Conservation (phyloP, 148 eudicot genomes). For the Silene latifolia region DNA sequence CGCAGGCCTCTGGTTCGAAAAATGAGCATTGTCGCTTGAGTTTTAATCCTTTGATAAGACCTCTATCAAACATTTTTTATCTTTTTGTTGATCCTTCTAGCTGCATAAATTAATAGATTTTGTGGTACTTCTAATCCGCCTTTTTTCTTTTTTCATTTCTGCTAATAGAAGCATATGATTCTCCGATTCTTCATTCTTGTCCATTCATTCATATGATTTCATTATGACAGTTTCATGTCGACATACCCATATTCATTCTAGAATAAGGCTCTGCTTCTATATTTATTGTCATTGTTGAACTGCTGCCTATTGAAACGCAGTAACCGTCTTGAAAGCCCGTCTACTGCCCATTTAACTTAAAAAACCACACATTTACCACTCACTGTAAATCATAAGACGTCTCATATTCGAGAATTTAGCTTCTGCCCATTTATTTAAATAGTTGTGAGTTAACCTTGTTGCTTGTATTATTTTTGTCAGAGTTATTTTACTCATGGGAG, state of each 20-base stretch:
- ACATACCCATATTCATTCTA: neutral
- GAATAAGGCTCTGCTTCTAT: neutral
- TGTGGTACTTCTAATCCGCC: neutral
- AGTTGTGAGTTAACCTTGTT: too few species aligned
- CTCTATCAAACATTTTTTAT: neutral
- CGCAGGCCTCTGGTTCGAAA: neutral
- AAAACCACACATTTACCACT: too few species aligned
- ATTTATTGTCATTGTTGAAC: neutral
- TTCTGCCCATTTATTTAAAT: too few species aligned
- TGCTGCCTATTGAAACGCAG: neutral
- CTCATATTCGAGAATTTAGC: too few species aligned
- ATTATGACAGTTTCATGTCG: constrained; percentile 1
- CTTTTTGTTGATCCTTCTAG: neutral
- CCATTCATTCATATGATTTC: neutral
- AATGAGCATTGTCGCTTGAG: neutral
- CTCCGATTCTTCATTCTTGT: neutral
- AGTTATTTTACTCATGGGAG: constrained; percentile 35
- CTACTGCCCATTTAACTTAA: neutral
- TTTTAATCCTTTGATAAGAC: neutral
- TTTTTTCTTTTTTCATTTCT: too few species aligned
- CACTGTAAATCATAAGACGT: too few species aligned
- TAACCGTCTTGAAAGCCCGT: neutral
- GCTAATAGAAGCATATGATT: neutral
- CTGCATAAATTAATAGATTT: neutral
- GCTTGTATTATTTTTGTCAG: too few species aligned